Evolutionary conservation across 495 filamentous ascomycete genomes (phyloP).

Genomic region (Parathielavia appendiculata): DNA sequence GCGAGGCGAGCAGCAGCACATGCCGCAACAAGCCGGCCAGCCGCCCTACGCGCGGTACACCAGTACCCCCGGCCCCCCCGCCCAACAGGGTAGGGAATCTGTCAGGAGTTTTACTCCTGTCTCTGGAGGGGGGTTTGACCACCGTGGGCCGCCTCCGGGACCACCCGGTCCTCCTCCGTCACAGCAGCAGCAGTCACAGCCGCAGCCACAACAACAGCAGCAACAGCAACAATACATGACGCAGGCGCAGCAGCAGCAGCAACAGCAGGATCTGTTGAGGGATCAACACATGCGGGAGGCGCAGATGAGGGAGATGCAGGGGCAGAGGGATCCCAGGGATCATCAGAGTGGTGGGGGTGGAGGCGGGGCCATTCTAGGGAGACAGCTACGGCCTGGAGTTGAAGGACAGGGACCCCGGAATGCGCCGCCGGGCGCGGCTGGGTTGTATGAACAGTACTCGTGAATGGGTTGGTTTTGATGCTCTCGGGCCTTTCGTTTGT

Average conservation of each 20-base stretch:
- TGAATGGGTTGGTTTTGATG: no score
- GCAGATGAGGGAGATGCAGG: conserved; percentile 14
- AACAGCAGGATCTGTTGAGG: conserved; percentile 5
- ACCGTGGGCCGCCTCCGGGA: conserved; percentile 22
- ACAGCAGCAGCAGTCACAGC: not conserved
- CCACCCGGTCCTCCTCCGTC: conserved; percentile 16
- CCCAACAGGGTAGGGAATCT: conserved; percentile 19
- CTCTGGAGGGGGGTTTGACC: conserved; percentile 18
- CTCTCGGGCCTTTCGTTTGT: no score
- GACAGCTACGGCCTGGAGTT: conserved; percentile 10
- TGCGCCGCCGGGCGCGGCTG: conserved; percentile 9
- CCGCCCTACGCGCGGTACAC: conserved; percentile 28
- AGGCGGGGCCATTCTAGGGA: not conserved
- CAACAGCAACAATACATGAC: not conserved
- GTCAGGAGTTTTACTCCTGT: conserved; percentile 31
- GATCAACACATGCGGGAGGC: conserved; percentile 17
- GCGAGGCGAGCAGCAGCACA: conserved; percentile 12
- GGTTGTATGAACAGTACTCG: conserved; percentile 5
- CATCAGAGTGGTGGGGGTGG: not conserved
- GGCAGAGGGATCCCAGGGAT: not conserved
- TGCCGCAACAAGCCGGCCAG: conserved; percentile 22
- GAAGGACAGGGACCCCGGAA: conserved; percentile 10
- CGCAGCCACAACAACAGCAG: not conserved
- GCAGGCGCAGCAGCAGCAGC: not conserved
- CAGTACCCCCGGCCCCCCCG: conserved; percentile 28